These are phyloP conservation scores for Diaporthe batatas DNA, from an alignment of 2,329 filamentous ascomycete genomes.

Conservation along the genomic window DNA sequence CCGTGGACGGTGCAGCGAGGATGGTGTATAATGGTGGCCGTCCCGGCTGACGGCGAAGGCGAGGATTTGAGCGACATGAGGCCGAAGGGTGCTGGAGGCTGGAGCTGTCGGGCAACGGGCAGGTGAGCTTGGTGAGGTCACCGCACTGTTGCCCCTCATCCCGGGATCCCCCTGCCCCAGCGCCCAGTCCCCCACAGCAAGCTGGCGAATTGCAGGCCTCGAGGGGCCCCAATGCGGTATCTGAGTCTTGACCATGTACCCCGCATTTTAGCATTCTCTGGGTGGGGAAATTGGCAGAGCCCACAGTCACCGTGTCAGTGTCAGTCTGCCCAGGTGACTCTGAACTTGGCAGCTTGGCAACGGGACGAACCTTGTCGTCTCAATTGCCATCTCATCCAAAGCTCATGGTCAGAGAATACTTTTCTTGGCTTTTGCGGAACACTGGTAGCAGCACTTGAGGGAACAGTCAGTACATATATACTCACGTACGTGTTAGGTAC, in stretches of 20 bases:
- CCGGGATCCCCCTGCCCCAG: background rate
- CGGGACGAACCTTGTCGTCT: no score
- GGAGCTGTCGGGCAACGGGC: no score
- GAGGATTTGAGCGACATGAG: slow-evolving; percentile 29
- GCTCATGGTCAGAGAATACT: slow-evolving; percentile 1
- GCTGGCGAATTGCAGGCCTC: slow-evolving; percentile 5
- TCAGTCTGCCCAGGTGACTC: no score
- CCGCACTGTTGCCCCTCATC: background rate
- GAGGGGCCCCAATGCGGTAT: slow-evolving; percentile 27
- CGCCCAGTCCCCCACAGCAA: background rate
- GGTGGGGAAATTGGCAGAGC: slow-evolving; percentile 22
- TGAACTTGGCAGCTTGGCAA: no score
- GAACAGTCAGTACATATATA: no score
- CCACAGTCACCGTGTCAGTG: no score
- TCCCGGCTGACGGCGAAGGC: background rate
- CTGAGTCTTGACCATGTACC: slow-evolving; percentile 4
- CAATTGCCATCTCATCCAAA: no score
- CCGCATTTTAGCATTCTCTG: slow-evolving; percentile 27
- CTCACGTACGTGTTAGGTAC: no score
- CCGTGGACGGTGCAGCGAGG: background rate
- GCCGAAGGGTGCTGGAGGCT: no score
- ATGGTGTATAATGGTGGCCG: no score
- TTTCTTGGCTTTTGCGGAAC: background rate
- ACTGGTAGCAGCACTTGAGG: no score
- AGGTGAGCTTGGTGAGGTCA: no score